Evolutionary conservation across 2,329 filamentous ascomycete species (phyloP), one percentile per base, ranked within the genome.

Genomic region (Fusarium decemcellulare): DNA sequence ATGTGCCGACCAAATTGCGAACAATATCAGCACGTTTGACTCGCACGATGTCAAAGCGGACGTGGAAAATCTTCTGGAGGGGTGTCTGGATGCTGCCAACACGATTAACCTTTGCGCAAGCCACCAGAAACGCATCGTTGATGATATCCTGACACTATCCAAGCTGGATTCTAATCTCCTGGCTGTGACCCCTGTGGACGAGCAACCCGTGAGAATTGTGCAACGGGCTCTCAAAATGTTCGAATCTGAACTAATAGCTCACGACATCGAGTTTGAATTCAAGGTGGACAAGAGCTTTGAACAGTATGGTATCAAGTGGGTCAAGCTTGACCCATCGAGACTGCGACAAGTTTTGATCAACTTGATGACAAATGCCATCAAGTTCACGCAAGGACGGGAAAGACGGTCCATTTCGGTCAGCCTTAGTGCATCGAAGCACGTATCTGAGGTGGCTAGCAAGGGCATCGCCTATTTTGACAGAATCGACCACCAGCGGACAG

Each of bases 81-180:
- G 81, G 36, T 88, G 87, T 64, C 84, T 93, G 18, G 92, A 95
- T 76, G 92, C 93, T 8, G 91, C 92, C n/a, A 92, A 93, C 71
- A 95, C 92, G 1, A 95, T 95, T 75, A 90, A 90, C 23, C 84
- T 95, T 14, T 96, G 93, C 77, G 91, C 92, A 54, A 92, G 90
- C 74, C 93, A 93, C 79, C 91, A 95, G 78, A 93, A 93, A 80
- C 85, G 89, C 8, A 92, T 92, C 60, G 89, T 92, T 15, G 89
- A 92, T 72, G 90, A 92, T 68, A 87, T 92, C 44, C 79, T 92
- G 16, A 91, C 90, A 1, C 80, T 92, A 16, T 90, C 88, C 34
- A 92, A 93, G 74, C 84, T 93, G 14, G 92, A 93, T 74, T 92
- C 90, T 2, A 90, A 90, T 51, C 84, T 93, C 44, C 81, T 94